A percentile compares a stretch with the other conserved stretches of the same genome.
Evolutionary conservation across 116 monocot genomes (phyloP).

Genomic region (Cymodocea nodosa): DNA sequence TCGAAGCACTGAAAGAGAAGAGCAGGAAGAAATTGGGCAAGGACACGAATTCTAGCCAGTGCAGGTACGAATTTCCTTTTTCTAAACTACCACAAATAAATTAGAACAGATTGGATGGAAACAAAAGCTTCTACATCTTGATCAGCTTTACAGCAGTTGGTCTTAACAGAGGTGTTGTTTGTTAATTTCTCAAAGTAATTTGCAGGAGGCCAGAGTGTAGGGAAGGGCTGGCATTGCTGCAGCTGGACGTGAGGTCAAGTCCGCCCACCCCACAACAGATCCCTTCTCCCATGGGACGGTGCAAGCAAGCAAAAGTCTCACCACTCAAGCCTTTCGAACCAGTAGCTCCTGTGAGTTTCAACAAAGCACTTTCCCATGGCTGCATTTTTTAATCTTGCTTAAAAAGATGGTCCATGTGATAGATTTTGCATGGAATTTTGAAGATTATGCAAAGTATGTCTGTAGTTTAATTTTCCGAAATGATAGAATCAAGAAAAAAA

Average conservation of each 20-base stretch:
- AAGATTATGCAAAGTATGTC: too few relatives aligned
- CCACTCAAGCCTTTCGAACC: constrained; percentile 35
- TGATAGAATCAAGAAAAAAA: too few relatives aligned
- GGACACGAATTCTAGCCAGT: neutral
- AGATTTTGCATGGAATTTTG: too few relatives aligned
- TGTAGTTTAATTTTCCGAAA: too few relatives aligned
- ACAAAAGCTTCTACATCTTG: too few relatives aligned
- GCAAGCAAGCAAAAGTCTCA: constrained; percentile 8
- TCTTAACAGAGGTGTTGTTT: neutral
- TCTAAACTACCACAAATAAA: too few relatives aligned
- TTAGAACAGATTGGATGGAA: neutral
- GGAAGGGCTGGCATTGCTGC: constrained; percentile 1
- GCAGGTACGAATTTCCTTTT: neutral
- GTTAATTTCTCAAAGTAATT: neutral
- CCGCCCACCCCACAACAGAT: constrained; percentile 84
- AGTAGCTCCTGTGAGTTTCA: constrained; percentile 21
- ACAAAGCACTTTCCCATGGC: neutral
- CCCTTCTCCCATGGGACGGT: constrained; percentile 39
- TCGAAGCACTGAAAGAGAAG: neutral
- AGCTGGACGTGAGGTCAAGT: constrained; percentile 59
- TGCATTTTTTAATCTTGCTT: neutral
- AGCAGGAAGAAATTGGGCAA: neutral
- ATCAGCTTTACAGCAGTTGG: too few relatives aligned
- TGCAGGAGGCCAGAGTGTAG: neutral
- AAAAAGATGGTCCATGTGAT: too few relatives aligned